Evolutionary conservation across 2,329 filamentous ascomycete species (phyloP).

Genomic region (Colletotrichum sp.): DNA sequence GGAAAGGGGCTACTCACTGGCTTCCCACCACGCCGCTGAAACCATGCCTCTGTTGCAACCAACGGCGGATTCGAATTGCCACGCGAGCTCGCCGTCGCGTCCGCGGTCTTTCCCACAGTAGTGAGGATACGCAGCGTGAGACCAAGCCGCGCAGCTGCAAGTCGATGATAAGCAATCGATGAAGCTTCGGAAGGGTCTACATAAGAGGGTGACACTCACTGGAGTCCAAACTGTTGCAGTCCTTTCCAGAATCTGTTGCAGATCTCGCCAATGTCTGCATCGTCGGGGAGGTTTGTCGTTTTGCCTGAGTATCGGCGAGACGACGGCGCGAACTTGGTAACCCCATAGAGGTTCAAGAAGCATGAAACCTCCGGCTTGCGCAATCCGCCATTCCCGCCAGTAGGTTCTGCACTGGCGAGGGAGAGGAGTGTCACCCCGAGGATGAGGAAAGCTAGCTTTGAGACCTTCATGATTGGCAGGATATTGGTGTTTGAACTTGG

Average conservation of each 20-base stretch:
- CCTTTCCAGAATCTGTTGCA: not conserved
- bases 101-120: not conserved
- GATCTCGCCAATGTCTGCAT: not conserved
- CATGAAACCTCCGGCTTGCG: not conserved
- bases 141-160: not conserved
- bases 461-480: not conserved
- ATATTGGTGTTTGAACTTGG: not conserved
- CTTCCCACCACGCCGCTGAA: not conserved
- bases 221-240: not conserved
- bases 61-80: not conserved
- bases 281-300: not conserved
- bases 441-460: not conserved
- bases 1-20: not conserved
- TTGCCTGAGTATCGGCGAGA: not conserved
- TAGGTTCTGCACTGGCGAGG: not conserved
- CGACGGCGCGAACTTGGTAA: not conserved
- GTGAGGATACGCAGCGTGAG: not conserved
- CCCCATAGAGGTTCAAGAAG: fast-evolving
- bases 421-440: not conserved
- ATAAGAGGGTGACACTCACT: not conserved
- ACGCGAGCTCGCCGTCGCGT: not conserved
- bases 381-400: not conserved
- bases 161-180: not conserved
- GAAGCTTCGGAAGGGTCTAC: not conserved
- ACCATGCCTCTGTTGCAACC: not conserved